Base-by-base conservation (phyloP, 2,329 filamentous ascomycete genomes). In the Hypocrella siamensis region DNA sequence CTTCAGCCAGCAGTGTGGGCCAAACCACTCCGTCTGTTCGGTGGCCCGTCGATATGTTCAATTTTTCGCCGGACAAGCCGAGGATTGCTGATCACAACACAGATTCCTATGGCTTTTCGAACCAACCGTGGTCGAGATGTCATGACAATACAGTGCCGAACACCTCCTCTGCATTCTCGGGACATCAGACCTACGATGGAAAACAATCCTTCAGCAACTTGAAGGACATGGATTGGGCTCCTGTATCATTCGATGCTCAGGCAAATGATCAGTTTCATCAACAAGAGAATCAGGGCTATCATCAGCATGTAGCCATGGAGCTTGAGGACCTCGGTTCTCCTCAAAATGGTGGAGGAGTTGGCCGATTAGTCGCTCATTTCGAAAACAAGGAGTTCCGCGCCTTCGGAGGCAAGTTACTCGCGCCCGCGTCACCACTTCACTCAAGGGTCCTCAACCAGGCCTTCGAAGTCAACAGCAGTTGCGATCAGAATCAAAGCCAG, bases 301-400 rank as follows among this genome's bases (percentile, higher is more conserved):
- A 32, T 17, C 34, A 24, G 22, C 24, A 26, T 25, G 29, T 43
- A 31, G 41, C 44, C 38, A 41, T 52, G 19, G 47, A 54, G 33
- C 38, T 53, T 16, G 41, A 45, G 22, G 38, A 41, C 16, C 41
- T 51, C 34, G 39, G 30, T 27, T 28, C 45, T n/a, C 26, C 37
- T 19, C 48, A 49, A 18, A 38, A 30, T 24, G 39, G 37, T 19
- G 38, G 41, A 14, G 35, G 39, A 16, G 55, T 58, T 31, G 49
- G 54, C 28, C 52, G 53, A 28, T 38, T 60, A 29, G 51, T 58
- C 35, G 53, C 56, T 30, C 56, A 57, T 31, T 60, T 60, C 40
- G 56, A 60, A 32, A 56, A 51, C 35, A 56, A 54, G 34, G 48
- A 42, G 29, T 40, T 38, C 29, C 26, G 18, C 27, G 33, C 40